Evolutionary conservation across 768 basidiomycete genomes (phyloP).

Genomic region (Boletus sp.): DNA sequence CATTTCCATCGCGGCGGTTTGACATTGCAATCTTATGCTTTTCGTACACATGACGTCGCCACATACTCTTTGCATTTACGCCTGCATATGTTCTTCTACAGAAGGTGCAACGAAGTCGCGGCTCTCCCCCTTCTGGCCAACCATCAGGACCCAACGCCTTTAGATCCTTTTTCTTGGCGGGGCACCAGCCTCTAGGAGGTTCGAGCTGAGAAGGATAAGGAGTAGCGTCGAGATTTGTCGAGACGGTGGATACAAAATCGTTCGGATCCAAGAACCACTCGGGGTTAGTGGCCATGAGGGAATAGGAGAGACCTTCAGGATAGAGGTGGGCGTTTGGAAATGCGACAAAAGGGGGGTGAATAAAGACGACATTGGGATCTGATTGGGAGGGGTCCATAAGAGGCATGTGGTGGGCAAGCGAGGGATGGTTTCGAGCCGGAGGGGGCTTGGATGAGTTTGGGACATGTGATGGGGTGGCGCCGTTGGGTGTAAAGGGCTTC

Average conservation of each 20-base stretch:
- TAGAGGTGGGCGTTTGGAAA: constrained; percentile 63
- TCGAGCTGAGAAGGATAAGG: constrained; percentile 76
- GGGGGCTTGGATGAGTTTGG: constrained; percentile 26
- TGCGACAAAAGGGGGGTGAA: constrained; percentile 68
- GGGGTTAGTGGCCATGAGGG: constrained; percentile 67
- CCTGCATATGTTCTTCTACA: constrained; percentile 82
- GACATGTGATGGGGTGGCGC: constrained; percentile 17
- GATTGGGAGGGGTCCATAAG: constrained; percentile 66
- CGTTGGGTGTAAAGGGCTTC: constrained; percentile 54
- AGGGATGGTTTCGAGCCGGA: constrained; percentile 29
- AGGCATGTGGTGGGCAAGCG: constrained; percentile 46
- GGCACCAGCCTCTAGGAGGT: constrained; percentile 84
- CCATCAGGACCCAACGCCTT: constrained; percentile 66
- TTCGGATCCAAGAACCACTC: constrained; percentile 76
- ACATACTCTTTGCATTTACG: constrained; percentile 90
- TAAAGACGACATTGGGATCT: constrained; percentile 67
- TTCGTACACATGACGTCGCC: constrained; percentile 85
- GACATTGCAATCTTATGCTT: constrained; percentile 91
- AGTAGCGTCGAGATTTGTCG: constrained; percentile 51
- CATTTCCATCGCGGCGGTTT: constrained; percentile 71
- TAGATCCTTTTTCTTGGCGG: constrained; percentile 78
- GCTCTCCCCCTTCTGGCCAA: constrained; percentile 81
- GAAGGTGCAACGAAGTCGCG: constrained; percentile 78
- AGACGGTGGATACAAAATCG: constrained; percentile 55
- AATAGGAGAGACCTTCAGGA: constrained; percentile 69